A percentile compares a stretch with the other conserved stretches of the same genome.
Evolutionary conservation across 176 grass and related monocot genomes (phyloP).

Genomic region (Eleusine coracana): DNA sequence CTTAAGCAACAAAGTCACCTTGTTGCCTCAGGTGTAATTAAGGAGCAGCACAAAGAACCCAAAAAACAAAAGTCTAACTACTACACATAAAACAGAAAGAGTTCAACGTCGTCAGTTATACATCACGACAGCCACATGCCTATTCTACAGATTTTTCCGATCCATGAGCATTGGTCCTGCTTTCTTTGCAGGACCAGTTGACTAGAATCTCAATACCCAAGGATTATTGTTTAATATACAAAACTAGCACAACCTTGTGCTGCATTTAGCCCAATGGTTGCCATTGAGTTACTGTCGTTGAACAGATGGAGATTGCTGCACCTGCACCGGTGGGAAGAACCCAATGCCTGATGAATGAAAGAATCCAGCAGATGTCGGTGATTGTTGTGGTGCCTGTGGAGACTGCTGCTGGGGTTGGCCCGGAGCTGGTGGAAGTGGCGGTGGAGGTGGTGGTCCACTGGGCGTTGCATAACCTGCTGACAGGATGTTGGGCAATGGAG

Average conservation of each 20-base stretch:
- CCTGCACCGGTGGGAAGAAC: slow-evolving; percentile 73
- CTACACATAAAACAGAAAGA: slow-evolving; percentile 37
- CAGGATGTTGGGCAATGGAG: slow-evolving; percentile 51
- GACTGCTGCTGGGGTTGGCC: slow-evolving; percentile 65
- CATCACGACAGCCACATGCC: slow-evolving; percentile 36
- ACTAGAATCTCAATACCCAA: slow-evolving; percentile 17
- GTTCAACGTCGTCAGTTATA: slow-evolving; percentile 37
- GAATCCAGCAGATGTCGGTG: slow-evolving; percentile 59
- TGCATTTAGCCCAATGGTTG: slow-evolving; percentile 25
- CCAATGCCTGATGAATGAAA: slow-evolving; percentile 61
- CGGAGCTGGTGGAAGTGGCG: slow-evolving; percentile 47
- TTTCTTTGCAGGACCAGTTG: slow-evolving; percentile 34
- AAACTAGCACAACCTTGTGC: slow-evolving; percentile 46
- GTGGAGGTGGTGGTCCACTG: slow-evolving; percentile 51
- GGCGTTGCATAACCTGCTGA: slow-evolving; percentile 44
- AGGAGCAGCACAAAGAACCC: slow-evolving; percentile 6
- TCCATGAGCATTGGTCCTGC: slow-evolving; percentile 40
- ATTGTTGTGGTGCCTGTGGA: slow-evolving; percentile 55
- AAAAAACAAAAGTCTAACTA: slow-evolving; percentile 26
- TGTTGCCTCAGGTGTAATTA: slow-evolving; percentile 4
- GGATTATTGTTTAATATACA: slow-evolving; percentile 65
- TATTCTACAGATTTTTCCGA: slow-evolving; percentile 50
- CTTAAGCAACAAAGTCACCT: slow-evolving; percentile 11
- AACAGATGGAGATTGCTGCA: slow-evolving; percentile 68
- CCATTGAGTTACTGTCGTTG: slow-evolving; percentile 64